Evolutionary conservation across 2,329 filamentous ascomycete genomes (phyloP), one percentile per base, ranked within the genome.

Genomic region (Ceratocystiopsis sp.): DNA sequence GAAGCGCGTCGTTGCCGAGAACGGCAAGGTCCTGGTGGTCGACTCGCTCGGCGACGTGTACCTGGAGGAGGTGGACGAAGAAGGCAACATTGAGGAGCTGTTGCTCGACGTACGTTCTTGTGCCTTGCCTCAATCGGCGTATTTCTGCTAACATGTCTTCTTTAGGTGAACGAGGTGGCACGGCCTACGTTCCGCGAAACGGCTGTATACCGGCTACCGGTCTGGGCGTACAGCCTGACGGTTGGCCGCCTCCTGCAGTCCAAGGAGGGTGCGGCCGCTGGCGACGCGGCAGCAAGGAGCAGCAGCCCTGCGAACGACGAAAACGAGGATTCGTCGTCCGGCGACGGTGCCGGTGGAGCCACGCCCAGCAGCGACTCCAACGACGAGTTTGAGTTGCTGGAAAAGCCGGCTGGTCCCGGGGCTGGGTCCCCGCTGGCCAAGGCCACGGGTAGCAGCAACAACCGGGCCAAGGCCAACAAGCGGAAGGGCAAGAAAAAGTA

Each of bases 21-120:
- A 98, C 54, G 91, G 91, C 51, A 98, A 96, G 67, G 71, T 93
- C 1, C 67, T 98, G 35, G 80, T 98, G 44, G 91, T 98, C 4
- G 89, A 98, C 61, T 84, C 84, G 1, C 67, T 80, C 11, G 91
- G 91, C 25, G 86, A 95, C 53, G 91, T 98, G 13, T 98, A 84
- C 57, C 68, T 98, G n/a, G 87, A 96, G 61, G 84, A 93, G 56
- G 73, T 84, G 53, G 84, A 85, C 42, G 86, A 87, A 51, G 84
- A 95, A 19, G 91, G 91, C 42, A 76, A 83, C 44, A 72, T 76
- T 32, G 74, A 82, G 51, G 84, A 95, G 57, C 93, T 80, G 57
- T 65, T 95, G 49, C 76, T 98, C 47, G 89, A 98, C 58, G 78
- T 95, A 64, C 69, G 81, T 73, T 42, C 17, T 15, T 10, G 16